A percentile compares a stretch with the other conserved stretches of the same genome.
phyloP scores from a whole-genome alignment of 2,329 filamentous ascomycete genomes.

The Nemania diffusa region DNA sequence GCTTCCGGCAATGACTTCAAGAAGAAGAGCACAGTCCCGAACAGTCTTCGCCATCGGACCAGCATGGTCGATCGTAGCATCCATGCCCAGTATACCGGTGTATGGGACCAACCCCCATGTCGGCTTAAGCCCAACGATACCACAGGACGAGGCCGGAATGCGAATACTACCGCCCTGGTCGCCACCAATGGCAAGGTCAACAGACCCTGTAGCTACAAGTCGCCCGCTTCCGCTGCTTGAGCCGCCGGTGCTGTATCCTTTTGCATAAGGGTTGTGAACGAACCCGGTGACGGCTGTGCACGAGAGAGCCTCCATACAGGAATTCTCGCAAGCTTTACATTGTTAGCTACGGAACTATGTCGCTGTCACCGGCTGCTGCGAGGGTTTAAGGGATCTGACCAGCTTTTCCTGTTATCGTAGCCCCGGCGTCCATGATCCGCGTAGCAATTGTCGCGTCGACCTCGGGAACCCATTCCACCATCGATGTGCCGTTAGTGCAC shows the following conservation, averaged over 20 bases:
- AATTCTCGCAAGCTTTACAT: constrained; percentile 57
- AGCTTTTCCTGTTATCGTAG: constrained; percentile 55
- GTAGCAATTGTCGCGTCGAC: constrained; percentile 59
- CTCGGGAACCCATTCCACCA: constrained; percentile 52
- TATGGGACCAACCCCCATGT: constrained; percentile 51
- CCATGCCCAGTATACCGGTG: constrained; percentile 48
- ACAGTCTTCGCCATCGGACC: constrained; percentile 48
- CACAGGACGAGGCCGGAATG: constrained; percentile 47
- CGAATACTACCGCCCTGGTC: constrained; percentile 52
- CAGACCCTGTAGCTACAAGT: constrained; percentile 53
- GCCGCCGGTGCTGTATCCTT: constrained; percentile 60
- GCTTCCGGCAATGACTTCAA: constrained; percentile 48
- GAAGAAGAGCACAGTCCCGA: constrained; percentile 47
- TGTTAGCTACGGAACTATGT: background rate
- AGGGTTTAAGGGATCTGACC: constrained; percentile 29
- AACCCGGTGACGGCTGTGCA: constrained; percentile 57
- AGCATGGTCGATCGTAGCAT: constrained; percentile 48
- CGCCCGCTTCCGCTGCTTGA: constrained; percentile 55
- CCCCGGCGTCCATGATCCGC: constrained; percentile 55
- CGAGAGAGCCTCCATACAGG: constrained; percentile 55
- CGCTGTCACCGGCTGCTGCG: no score
- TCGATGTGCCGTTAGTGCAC: constrained; percentile 55
- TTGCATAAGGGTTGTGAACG: constrained; percentile 59
- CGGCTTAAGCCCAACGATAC: constrained; percentile 50
- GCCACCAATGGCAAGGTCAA: constrained; percentile 50